Conservation (phyloP, 2,329 filamentous ascomycete genomes). For the Aspergillus sp. region DNA sequence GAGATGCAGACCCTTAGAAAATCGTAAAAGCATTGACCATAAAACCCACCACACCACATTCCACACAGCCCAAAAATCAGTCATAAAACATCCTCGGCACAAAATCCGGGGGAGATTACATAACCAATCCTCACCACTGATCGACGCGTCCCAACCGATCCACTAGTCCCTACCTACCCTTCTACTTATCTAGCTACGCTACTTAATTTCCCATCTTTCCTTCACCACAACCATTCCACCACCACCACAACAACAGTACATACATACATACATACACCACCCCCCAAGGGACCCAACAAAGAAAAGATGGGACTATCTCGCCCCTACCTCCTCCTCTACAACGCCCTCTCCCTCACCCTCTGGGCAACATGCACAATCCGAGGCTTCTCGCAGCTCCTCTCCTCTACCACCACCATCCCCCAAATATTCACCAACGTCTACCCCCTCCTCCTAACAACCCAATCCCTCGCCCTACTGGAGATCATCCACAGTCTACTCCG, state of each 20-base stretch:
- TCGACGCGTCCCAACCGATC: not conserved
- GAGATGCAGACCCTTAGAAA: no score
- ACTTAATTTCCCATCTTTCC: not conserved
- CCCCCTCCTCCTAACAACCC: conserved; percentile 61
- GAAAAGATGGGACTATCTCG: conserved; percentile 50
- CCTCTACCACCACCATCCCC: conserved; percentile 46
- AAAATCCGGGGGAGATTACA: conserved; percentile 6
- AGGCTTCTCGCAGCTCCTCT: conserved; percentile 55
- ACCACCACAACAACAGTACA: not conserved
- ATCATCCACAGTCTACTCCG: conserved; percentile 77
- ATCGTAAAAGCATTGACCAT: no score
- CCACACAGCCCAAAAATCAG: not conserved
- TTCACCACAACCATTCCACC: not conserved
- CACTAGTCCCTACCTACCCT: not conserved
- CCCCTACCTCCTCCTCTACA: conserved; percentile 81
- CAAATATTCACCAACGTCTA: conserved; percentile 50
- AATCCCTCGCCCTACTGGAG: conserved; percentile 81
- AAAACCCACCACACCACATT: no score
- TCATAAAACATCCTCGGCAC: not conserved
- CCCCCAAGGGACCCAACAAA: not conserved
- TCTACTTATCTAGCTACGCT: not conserved
- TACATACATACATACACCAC: not conserved
- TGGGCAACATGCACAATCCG: conserved; percentile 78
- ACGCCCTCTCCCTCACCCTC: conserved; percentile 71
- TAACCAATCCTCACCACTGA: not conserved